phyloP scores from a whole-genome alignment of 306 rosid species.

The Cyclanthera cordifolia region DNA sequence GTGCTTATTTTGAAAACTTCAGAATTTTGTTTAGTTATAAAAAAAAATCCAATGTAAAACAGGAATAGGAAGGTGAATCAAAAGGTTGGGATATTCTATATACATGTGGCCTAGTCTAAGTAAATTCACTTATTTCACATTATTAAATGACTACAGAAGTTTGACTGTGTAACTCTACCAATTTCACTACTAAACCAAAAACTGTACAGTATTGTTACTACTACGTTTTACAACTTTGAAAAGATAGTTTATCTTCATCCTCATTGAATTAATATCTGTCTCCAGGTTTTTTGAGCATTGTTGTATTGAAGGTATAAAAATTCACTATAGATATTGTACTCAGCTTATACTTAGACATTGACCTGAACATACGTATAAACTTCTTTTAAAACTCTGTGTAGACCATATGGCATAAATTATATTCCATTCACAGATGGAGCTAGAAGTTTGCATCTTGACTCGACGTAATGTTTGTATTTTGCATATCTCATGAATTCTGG shows the following conservation, averaged over 20 bases:
- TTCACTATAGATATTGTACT: background rate
- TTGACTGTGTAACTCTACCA: background rate
- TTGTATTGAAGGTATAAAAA: background rate
- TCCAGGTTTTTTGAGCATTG: background rate
- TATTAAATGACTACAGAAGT: background rate
- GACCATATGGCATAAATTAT: background rate
- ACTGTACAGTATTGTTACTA: background rate
- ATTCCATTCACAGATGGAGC: background rate
- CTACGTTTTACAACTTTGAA: background rate
- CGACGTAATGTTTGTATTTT: background rate
- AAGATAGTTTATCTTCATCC: background rate
- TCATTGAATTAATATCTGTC: background rate
- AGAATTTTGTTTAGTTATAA: background rate
- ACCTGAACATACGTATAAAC: background rate
- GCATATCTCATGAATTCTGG: background rate
- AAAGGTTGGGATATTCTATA: background rate
- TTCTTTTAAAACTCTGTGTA: background rate
- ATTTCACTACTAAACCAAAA: background rate
- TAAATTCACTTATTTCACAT: background rate
- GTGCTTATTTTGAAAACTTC: background rate
- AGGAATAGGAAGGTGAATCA: slow-evolving; percentile 4
- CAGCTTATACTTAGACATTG: background rate
- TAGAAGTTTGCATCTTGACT: background rate
- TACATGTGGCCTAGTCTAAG: background rate
- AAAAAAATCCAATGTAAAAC: background rate